Evolutionary conservation across 306 rosid genomes (phyloP).

Genomic region (Gillenia trifoliata): DNA sequence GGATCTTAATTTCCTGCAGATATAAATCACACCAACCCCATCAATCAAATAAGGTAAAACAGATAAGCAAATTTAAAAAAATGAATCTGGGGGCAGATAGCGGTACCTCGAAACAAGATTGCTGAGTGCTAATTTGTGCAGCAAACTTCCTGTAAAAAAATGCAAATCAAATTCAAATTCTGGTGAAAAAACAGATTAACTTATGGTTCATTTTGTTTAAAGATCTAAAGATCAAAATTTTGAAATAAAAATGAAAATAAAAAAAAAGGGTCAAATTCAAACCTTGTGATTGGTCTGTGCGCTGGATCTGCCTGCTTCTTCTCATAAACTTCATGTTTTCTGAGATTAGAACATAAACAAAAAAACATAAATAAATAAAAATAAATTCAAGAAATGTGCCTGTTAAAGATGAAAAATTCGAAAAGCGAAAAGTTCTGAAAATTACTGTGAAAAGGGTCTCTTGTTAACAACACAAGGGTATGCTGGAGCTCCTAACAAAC

Average conservation of each 20-base stretch:
- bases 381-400: conserved; percentile 1
- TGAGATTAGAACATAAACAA: conserved; percentile 8
- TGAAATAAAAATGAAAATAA: conserved; percentile 15
- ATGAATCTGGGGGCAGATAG: not conserved
- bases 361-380: not conserved
- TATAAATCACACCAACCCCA: conserved; percentile 10
- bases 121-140: conserved; percentile 61
- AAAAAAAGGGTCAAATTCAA: conserved; percentile 5
- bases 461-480: conserved; percentile 86
- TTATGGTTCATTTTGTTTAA: not conserved
- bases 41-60: conserved; percentile 9
- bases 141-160: conserved; percentile 58
- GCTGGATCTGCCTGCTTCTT: conserved; percentile 90
- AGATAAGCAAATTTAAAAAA: not conserved
- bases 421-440: not conserved
- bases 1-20: conserved; percentile 47
- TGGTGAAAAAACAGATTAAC: not conserved
- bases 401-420: not conserved
- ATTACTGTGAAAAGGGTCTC: conserved; percentile 68
- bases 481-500: conserved; percentile 45
- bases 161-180: conserved; percentile 8
- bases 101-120: conserved; percentile 46
- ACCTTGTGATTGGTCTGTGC: conserved; percentile 93
- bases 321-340: conserved; percentile 53
- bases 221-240: conserved; percentile 1